A percentile compares a stretch with the other conserved stretches of the same genome.
Conservation (phyloP, 805 yeast species). For the Ogataea kodamae region DNA sequence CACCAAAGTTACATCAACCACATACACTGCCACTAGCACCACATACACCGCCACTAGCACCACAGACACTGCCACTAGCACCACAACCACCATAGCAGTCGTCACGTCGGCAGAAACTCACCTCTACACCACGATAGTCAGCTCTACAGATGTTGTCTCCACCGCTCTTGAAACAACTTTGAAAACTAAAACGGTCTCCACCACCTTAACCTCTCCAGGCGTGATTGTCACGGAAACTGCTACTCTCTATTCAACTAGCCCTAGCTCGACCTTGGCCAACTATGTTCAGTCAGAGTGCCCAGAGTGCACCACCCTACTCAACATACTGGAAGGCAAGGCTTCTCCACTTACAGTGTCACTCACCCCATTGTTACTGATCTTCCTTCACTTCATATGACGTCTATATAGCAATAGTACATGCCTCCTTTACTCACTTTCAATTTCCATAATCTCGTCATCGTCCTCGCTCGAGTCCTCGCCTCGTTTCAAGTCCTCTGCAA, state of each 20-base stretch:
- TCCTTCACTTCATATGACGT: conserved; percentile 10
- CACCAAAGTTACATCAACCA: too few species aligned
- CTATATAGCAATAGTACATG: conserved; percentile 8
- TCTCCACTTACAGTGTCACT: not conserved
- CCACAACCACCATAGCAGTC: conserved; percentile 3
- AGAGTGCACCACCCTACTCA: too few species aligned
- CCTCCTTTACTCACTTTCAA: conserved; percentile 50
- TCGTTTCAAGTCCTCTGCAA: conserved; percentile 39
- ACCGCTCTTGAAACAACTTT: conserved; percentile 1
- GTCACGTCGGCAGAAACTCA: conserved; percentile 1
- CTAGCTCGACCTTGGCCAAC: too few species aligned
- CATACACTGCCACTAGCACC: too few species aligned
- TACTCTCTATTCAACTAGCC: too few species aligned
- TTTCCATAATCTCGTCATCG: conserved; percentile 57
- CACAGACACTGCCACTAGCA: not conserved
- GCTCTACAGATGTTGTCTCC: too few species aligned
- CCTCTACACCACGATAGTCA: too few species aligned
- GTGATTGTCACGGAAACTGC: too few species aligned
- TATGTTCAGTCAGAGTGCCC: not conserved
- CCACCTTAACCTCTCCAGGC: conserved; percentile 1
- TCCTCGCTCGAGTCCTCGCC: conserved; percentile 41
- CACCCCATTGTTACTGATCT: conserved; percentile 2
- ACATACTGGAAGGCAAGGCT: conserved; percentile 2
- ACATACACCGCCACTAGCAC: not conserved
- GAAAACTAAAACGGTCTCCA: conserved; percentile 2